Evolutionary conservation across 139 green algal genomes (phyloP).

Genomic region (Chlorella sorokiniana): DNA sequence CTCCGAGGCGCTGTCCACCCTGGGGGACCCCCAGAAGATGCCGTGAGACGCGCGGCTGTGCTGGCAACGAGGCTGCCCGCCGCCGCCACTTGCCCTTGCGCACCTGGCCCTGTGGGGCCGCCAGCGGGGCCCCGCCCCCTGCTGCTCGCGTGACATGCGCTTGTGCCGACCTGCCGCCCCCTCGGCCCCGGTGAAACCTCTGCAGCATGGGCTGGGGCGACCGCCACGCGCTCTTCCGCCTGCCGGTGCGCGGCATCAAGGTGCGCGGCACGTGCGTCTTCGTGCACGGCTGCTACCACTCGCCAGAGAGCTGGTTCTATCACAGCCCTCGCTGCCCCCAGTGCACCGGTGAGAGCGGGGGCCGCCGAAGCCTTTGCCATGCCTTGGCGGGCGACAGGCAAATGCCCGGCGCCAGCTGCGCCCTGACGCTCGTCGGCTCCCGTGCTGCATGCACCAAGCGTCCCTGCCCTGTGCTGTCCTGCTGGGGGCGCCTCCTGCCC

Average conservation of each 20-base stretch:
- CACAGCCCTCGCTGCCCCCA: background rate
- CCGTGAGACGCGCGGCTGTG: background rate
- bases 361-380: background rate
- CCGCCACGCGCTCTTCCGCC: background rate
- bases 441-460: background rate
- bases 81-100: background rate
- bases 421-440: background rate
- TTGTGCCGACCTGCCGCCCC: background rate
- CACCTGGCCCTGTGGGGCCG: background rate
- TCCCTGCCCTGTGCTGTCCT: background rate
- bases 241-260: background rate
- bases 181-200: too few relatives aligned
- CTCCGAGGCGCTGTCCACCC: slow-evolving; percentile 1
- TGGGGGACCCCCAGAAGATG: background rate
- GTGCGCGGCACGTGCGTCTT: background rate
- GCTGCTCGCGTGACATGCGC: background rate
- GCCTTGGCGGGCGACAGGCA: background rate
- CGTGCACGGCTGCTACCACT: slow-evolving; percentile 19
- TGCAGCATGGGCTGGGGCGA: background rate
- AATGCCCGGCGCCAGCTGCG: background rate
- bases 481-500: background rate
- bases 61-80: too few relatives aligned
- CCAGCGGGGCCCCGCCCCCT: background rate
- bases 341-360: background rate
- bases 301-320: slow-evolving; percentile 10